Evolutionary conservation across 2,329 filamentous ascomycete species (phyloP).

Genomic region (Monilinia fructigena): DNA sequence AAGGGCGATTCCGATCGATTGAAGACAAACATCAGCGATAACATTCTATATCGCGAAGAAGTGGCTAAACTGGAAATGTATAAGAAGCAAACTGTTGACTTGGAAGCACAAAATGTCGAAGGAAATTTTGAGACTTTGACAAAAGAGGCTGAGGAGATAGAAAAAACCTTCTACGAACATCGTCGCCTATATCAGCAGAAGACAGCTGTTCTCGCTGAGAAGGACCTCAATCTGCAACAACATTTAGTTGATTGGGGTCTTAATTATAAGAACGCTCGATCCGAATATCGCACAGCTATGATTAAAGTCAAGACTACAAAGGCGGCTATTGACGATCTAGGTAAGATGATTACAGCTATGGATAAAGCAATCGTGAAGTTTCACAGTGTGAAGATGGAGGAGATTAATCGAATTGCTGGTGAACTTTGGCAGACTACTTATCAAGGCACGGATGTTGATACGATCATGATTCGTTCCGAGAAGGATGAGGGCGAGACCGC

Average conservation of each 20-base stretch:
- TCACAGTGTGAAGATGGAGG: conserved; percentile 94
- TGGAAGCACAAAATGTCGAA: conserved; percentile 77
- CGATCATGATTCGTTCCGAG: conserved; percentile 91
- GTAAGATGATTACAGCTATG: conserved; percentile 76
- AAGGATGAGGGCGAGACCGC: conserved; percentile 67
- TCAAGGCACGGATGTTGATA: conserved; percentile 95
- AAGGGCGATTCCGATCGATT: conserved; percentile 77
- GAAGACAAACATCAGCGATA: conserved; percentile 85
- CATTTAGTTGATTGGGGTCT: conserved; percentile 78
- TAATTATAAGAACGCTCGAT: conserved; percentile 80
- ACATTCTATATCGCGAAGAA: conserved; percentile 80
- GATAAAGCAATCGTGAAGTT: conserved; percentile 98
- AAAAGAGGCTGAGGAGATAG: conserved; percentile 64
- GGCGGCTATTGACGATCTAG: conserved; percentile 87
- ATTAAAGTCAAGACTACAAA: conserved; percentile 90
- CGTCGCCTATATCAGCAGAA: conserved; percentile 72
- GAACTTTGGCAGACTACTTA: conserved; percentile 98
- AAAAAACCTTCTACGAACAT: conserved; percentile 67
- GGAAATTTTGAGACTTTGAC: conserved; percentile 77
- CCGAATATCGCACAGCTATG: conserved; percentile 80
- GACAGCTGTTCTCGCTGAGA: conserved; percentile 41
- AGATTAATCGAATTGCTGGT: conserved; percentile 91
- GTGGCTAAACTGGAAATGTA: conserved; percentile 66
- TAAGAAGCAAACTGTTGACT: conserved; percentile 65
- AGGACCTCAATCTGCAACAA: conserved; percentile 74